A percentile compares a stretch with the other conserved stretches of the same genome.
These are phyloP conservation scores for Plantago elongata DNA, from an alignment of 257 asterid genomes.

Conservation along the genomic window DNA sequence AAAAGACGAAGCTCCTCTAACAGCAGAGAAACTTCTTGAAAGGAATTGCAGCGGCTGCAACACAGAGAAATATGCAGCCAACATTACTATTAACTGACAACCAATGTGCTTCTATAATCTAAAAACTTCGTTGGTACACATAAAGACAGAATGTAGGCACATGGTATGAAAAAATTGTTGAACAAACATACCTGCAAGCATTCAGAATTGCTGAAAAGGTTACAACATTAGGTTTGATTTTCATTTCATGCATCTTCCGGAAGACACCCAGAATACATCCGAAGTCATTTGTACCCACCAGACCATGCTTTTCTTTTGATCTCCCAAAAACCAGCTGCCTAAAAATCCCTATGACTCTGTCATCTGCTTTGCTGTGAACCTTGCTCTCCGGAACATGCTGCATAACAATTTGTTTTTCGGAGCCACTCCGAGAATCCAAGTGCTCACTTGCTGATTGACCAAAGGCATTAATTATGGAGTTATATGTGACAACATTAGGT, in stretches of 20 bases:
- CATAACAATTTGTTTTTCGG: constrained; percentile 24
- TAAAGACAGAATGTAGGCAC: constrained; percentile 6
- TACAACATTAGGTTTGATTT: constrained; percentile 91
- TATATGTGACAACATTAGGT: constrained; percentile 93
- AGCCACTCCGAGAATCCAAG: constrained; percentile 31
- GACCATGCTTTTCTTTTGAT: constrained; percentile 33
- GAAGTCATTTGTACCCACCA: constrained; percentile 47
- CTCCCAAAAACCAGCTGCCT: constrained; percentile 59
- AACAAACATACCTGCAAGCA: constrained; percentile 74
- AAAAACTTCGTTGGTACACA: not conserved
- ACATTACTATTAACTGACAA: constrained; percentile 6
- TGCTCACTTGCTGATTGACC: constrained; percentile 44
- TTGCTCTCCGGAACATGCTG: constrained; percentile 20
- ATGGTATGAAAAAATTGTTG: not conserved
- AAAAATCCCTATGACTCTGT: constrained; percentile 49
- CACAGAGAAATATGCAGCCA: constrained; percentile 13
- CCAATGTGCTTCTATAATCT: constrained; percentile 5
- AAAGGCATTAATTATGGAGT: constrained; percentile 90
- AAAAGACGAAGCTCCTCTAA: constrained; percentile 76
- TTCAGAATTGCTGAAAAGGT: constrained; percentile 91
- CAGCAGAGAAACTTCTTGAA: constrained; percentile 82
- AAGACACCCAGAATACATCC: constrained; percentile 69
- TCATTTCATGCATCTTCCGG: constrained; percentile 82
- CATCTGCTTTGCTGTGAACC: constrained; percentile 36
- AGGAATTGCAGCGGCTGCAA: constrained; percentile 85